A percentile compares a stretch with the other conserved stretches of the same genome.
These are phyloP conservation scores for Cercospora berteroae DNA, from an alignment of 2,329 filamentous ascomycete genomes.

Conservation along the genomic window DNA sequence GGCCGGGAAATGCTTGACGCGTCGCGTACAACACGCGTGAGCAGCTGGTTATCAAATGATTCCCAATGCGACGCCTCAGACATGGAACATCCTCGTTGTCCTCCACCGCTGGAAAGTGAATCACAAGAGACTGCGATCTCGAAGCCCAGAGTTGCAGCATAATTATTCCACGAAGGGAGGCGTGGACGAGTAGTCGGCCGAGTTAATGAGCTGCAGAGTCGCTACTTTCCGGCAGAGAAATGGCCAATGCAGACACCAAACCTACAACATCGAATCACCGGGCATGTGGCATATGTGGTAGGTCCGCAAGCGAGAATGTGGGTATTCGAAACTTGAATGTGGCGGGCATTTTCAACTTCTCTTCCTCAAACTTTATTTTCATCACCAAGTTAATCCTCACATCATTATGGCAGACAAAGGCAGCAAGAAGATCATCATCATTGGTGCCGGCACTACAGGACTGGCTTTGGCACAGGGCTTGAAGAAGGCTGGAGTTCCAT, in stretches of 20 bases:
- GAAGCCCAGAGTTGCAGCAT: background rate
- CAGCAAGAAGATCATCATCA: constrained; percentile 27
- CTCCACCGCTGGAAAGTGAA: background rate
- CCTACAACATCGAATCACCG: background rate
- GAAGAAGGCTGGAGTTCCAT: constrained; percentile 26
- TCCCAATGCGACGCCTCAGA: background rate
- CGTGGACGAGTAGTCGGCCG: no score
- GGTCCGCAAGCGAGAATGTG: background rate
- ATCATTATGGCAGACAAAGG: background rate
- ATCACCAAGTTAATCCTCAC: background rate
- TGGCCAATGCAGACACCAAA: background rate
- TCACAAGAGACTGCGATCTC: background rate
- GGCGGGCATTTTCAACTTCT: background rate
- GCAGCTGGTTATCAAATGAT: background rate
- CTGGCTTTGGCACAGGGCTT: constrained; percentile 32
- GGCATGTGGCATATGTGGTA: background rate
- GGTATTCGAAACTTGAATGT: background rate
- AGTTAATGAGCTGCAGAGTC: background rate
- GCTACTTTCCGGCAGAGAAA: background rate
- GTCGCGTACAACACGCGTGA: background rate
- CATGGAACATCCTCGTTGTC: background rate
- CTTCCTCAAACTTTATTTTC: background rate
- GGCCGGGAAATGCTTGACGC: background rate
- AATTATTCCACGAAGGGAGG: no score
- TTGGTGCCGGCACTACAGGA: constrained; percentile 32